Conservation (phyloP, 495 filamentous ascomycete genomes). For the Aspergillus baeticus region DNA sequence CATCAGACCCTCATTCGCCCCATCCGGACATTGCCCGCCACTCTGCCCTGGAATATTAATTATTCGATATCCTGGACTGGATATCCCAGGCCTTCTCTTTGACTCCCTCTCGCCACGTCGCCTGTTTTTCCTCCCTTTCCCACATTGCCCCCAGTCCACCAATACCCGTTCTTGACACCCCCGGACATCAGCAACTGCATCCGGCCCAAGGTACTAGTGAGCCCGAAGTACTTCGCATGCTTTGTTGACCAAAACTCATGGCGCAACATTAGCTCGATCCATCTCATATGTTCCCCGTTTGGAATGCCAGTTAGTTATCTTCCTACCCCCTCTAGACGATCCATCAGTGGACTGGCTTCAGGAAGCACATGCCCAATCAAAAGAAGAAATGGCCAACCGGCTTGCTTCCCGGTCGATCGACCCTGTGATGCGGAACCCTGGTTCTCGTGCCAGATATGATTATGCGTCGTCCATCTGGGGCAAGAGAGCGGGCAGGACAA, state of each 20-base stretch:
- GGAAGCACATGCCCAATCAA: not conserved
- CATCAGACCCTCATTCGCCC: no score
- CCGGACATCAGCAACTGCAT: not conserved
- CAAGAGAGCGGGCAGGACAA: not conserved
- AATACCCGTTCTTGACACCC: slow-evolving; percentile 2
- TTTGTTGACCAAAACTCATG: no score
- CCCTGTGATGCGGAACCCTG: not conserved
- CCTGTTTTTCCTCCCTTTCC: not conserved
- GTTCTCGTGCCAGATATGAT: slow-evolving; percentile 1
- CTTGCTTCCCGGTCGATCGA: slow-evolving; percentile 9
- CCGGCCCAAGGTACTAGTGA: not conserved
- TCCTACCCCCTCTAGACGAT: no score
- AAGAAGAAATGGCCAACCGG: slow-evolving; percentile 5
- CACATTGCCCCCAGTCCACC: not conserved
- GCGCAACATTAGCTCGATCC: no score
- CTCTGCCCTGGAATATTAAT: no score
- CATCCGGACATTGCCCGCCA: no score
- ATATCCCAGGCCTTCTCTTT: not conserved
- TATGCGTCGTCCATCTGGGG: not conserved
- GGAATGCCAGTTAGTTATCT: not conserved
- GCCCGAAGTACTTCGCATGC: no score
- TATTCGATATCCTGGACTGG: no score
- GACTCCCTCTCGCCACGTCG: slow-evolving; percentile 3
- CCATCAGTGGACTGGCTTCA: not conserved
- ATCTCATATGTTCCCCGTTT: not conserved